phyloP scores from a whole-genome alignment of 805 yeast species.

The Jamesozyma piceae region DNA sequence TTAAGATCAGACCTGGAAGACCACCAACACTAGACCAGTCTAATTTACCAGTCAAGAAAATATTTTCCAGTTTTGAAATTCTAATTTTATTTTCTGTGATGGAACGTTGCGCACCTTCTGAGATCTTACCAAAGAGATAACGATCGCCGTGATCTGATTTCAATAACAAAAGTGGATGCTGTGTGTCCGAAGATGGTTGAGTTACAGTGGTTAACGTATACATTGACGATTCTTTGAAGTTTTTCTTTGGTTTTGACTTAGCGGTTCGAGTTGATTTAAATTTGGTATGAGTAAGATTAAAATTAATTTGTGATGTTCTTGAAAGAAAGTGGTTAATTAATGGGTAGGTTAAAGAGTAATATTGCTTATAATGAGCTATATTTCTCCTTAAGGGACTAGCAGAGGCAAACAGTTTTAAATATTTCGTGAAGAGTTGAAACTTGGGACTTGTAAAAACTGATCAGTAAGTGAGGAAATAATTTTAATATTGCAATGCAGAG shows the following conservation, averaged over 20 bases:
- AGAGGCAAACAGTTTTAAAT: neutral
- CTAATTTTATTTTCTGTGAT: slow-evolving; percentile 51
- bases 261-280: neutral
- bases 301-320: neutral
- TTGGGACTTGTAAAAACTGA: too few species aligned
- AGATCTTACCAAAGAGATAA: slow-evolving; percentile 66
- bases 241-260: neutral
- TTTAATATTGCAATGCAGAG: too few species aligned
- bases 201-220: slow-evolving; percentile 44
- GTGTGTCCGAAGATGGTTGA: slow-evolving; percentile 55
- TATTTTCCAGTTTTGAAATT: slow-evolving; percentile 47
- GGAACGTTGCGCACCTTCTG: slow-evolving; percentile 81
- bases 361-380: neutral
- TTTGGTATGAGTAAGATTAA: neutral
- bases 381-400: neutral
- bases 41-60: slow-evolving; percentile 72
- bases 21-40: slow-evolving; percentile 84
- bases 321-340: neutral
- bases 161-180: slow-evolving; percentile 47
- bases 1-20: slow-evolving; percentile 77
- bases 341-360: neutral
- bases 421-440: too few species aligned
- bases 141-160: slow-evolving; percentile 31
- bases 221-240: slow-evolving; percentile 24
- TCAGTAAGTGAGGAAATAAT: too few species aligned